Percentiles rank a stretch among this genome's conserved stretches.
phyloP scores from a whole-genome alignment of 768 basidiomycete species.

The Podaxis sp. region DNA sequence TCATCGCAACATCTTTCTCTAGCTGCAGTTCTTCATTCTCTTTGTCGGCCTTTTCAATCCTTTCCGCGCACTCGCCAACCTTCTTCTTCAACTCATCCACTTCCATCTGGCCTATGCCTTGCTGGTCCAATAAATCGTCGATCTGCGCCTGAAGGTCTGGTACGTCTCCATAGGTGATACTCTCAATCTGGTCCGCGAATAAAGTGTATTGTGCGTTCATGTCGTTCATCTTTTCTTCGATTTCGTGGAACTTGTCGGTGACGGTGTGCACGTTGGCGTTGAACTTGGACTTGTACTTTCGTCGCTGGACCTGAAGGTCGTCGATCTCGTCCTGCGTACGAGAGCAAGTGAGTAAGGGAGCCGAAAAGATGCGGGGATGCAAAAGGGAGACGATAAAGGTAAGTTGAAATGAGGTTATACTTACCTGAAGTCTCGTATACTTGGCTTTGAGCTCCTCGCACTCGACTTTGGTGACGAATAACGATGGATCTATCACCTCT shows the following conservation, averaged over 20 bases:
- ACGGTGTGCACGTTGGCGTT: conserved; percentile 38
- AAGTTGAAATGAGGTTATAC: neutral
- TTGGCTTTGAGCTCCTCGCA: conserved; percentile 14
- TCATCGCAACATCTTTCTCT: conserved; percentile 23
- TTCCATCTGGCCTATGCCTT: conserved; percentile 11
- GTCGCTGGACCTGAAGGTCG: conserved; percentile 36
- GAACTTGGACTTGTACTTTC: conserved; percentile 41
- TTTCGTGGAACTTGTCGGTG: conserved; percentile 35
- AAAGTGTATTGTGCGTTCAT: conserved; percentile 33
- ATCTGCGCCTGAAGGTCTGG: conserved; percentile 35
- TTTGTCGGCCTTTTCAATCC: neutral
- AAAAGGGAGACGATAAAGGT: neutral
- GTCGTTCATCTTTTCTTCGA: conserved; percentile 39
- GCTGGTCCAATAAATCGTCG: conserved; percentile 32
- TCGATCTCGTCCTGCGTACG: conserved; percentile 31
- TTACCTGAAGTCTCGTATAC: conserved; percentile 21
- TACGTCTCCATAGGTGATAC: conserved; percentile 27
- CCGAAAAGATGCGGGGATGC: neutral
- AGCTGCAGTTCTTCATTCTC: conserved; percentile 4
- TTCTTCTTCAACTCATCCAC: conserved; percentile 9
- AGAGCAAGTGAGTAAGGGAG: neutral
- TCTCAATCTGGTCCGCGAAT: conserved; percentile 32
- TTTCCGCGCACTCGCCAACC: neutral
- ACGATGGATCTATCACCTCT: conserved; percentile 16
- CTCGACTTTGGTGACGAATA: conserved; percentile 3